These are phyloP conservation scores for Magnaporthiopsis rhizophila DNA, from an alignment of 2,329 filamentous ascomycete genomes.

Conservation along the genomic window DNA sequence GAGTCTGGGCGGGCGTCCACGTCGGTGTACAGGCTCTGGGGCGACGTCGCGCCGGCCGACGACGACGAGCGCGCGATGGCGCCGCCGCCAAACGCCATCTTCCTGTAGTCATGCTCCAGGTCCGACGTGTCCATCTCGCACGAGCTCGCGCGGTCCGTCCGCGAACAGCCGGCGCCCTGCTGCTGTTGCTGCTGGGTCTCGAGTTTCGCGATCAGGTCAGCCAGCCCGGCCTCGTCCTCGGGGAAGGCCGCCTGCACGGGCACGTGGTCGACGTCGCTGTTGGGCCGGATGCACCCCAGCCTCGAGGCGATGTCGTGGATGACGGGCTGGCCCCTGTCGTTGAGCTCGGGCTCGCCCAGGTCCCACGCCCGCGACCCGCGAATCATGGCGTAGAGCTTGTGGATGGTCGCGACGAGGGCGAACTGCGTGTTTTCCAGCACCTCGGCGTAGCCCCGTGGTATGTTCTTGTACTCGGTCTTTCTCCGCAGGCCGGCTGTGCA, in stretches of 20 bases:
- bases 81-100: conserved; percentile 31
- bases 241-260: conserved; percentile 52
- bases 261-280: conserved; percentile 47
- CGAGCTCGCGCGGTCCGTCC: conserved; percentile 42
- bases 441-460: conserved; percentile 49
- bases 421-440: conserved; percentile 59
- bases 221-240: conserved; percentile 51
- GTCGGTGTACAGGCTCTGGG: conserved; percentile 43
- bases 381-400: conserved; percentile 59
- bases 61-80: conserved; percentile 28
- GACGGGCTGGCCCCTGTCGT: conserved; percentile 53
- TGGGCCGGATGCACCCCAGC: conserved; percentile 56
- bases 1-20: conserved; percentile 26
- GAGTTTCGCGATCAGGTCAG: conserved; percentile 47
- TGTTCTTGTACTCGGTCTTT: conserved; percentile 62
- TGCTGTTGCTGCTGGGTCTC: conserved; percentile 35
- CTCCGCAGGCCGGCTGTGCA: conserved; percentile 56
- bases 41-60: conserved; percentile 35
- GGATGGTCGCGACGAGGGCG: conserved; percentile 54
- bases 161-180: conserved; percentile 20
- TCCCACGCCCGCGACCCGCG: conserved; percentile 51
- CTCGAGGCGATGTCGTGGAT: conserved; percentile 59
- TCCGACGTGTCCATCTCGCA: conserved; percentile 49
- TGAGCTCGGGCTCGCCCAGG: conserved; percentile 54
- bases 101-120: conserved; percentile 46